Percentiles rank a stretch among this genome's conserved stretches.
Conservation (phyloP, 1,284 basidiomycete genomes). For the Boletus austroedulis region DNA sequence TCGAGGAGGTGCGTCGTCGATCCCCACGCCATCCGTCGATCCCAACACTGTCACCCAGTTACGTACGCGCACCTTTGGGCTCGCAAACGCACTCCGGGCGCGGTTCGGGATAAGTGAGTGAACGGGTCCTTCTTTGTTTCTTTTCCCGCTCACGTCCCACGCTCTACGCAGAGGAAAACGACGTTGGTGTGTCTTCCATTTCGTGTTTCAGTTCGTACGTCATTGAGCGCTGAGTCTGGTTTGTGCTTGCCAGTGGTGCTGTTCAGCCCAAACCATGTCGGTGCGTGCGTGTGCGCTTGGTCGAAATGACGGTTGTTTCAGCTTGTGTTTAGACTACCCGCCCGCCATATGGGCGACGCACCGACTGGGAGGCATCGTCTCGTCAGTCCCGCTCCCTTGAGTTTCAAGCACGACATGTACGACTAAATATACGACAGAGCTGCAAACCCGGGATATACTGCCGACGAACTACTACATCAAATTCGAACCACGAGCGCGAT, state of each 20-base stretch:
- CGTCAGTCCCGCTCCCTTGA: constrained; percentile 42
- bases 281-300: constrained; percentile 37
- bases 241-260: constrained; percentile 50
- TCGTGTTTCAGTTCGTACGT: neutral
- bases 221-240: constrained; percentile 10
- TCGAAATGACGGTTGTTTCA: neutral
- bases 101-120: constrained; percentile 59
- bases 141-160: constrained; percentile 1
- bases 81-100: constrained; percentile 60
- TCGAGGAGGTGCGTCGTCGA: constrained; percentile 46
- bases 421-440: constrained; percentile 26
- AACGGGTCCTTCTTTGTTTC: neutral
- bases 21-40: neutral
- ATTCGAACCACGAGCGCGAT: constrained; percentile 52
- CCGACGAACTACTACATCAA: constrained; percentile 65
- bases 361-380: constrained; percentile 64
- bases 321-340: constrained; percentile 58
- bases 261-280: constrained; percentile 68
- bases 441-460: constrained; percentile 68
- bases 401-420: neutral
- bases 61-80: constrained; percentile 49
- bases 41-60: constrained; percentile 35
- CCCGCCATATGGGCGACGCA: constrained; percentile 69
- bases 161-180: constrained; percentile 26
- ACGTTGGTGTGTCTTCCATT: constrained; percentile 49